Base-by-base conservation (phyloP, 129 eudicot genomes). In the Apium graveolens region DNA sequence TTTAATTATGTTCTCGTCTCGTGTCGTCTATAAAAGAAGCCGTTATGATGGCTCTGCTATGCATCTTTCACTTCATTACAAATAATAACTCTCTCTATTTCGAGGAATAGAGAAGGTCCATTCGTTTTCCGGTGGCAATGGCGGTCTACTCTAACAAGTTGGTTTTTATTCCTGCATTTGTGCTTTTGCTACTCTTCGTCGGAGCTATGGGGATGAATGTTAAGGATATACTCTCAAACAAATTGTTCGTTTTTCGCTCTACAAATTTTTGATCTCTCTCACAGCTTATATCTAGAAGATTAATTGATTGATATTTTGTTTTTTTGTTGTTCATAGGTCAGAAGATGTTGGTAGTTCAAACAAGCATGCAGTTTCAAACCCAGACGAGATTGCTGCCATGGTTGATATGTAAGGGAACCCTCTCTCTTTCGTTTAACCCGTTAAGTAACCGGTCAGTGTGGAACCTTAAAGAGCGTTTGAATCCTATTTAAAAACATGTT, bases 301-400 rank as follows among this genome's bases (percentile, higher is more conserved):
- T 37, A 27, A 44, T 13, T 62, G 14, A 39, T 48, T 21, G 21
- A 60, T 1, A 32, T 24, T 16, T 27, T 26, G 3, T 43, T 43
- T 41, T 1, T 35, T 35, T 73, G 31, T 12, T 77, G 68, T 26
- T 10, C 26, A 45, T 80, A 88, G 91, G 84, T 44, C 60, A 80
- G 80, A 78, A 72, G 89, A 84, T 66, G 78, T 55, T 85, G 89
- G 10, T 60, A 31, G 68, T 24, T 76, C 81, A 43, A 88, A 78
- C 75, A 84, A 63, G 65, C 87, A 85, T 79, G 92, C 89, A 12
- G 88, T 88, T 70, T 87, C 85, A 37, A 79, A 88, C 49, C 92
- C 92, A 3, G 92, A 88, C 57, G 90, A 86, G 57, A 73, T 88
- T 82, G 90, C 84, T 69, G 71, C 88, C 77, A 79, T 84, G 86